Evolutionary conservation across 495 filamentous ascomycete species (phyloP), one percentile per base, ranked within the genome.

Genomic region (Evernia prunastri): DNA sequence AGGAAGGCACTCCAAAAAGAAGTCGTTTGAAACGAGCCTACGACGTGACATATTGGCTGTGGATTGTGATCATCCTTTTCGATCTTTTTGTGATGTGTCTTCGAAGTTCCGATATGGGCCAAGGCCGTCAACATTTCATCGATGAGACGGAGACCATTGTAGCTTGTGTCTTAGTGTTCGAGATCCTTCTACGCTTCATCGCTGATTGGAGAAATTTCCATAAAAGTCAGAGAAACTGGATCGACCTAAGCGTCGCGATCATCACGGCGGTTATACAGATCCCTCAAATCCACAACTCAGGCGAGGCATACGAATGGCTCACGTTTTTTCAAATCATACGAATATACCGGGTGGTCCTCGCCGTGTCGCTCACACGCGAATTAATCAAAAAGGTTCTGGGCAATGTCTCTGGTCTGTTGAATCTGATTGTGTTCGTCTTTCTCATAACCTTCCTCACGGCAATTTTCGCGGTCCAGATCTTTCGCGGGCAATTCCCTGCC

Each of bases 371-470:
- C 63, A 97, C 91, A 0, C 82, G 87, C 61, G 86, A 90, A 64
- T 81, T 98, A 47, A 94, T 98, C 68, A 78, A 80, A 63, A 81
- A 94, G 45, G 95, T 97, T 11, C 82, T 97, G 56, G 89, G 95
- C 66, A 97, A 97, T 70, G 85, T 89, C n/a, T 83, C 85, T 40
- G 94, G 94, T 87, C 82, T 99, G 60, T 82, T 89, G 25, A 99
- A 99, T 74, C 79, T 99, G 51, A 94, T 99, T 72, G 79, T 96
- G 12, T 99, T 99, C 72, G 89, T 97, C 67, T 93, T 96, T 75
- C 81, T 99, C 60, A 90, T 97, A 67, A 96, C 92, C 20, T 97
- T 95, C 68, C 81, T 99, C 25, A 89, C 89, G 66, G 87, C 94
- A 11, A 94, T 99, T 53, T 95, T 99, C 68, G 94, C 93, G 35